Evolutionary conservation across 345 rosid species (phyloP).

Genomic region (Aegle marmelos): DNA sequence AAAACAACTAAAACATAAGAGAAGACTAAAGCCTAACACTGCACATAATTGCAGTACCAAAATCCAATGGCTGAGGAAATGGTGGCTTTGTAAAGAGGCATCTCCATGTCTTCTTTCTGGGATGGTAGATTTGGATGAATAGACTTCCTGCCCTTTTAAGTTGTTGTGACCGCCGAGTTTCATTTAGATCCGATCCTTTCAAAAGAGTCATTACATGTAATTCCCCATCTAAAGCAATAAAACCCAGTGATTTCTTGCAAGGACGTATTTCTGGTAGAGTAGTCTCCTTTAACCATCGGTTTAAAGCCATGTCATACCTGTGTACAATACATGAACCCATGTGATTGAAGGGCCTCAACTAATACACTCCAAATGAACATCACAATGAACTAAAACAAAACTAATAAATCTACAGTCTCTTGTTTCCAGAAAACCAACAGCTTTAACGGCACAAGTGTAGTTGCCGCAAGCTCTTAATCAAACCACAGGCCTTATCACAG

Average conservation of each 20-base stretch:
- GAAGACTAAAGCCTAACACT: conserved; percentile 46
- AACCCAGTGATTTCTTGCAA: conserved; percentile 47
- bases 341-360: background rate
- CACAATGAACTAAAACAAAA: background rate
- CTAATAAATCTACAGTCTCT: background rate
- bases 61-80: conserved; percentile 49
- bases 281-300: conserved; percentile 66
- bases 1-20: background rate
- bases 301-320: conserved; percentile 64
- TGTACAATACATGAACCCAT: background rate
- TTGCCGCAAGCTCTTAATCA: background rate
- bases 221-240: conserved; percentile 62
- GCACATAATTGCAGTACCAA: conserved; percentile 65
- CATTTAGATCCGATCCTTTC: conserved; percentile 45
- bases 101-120: conserved; percentile 75
- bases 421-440: background rate
- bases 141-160: conserved; percentile 51
- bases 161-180: conserved; percentile 39
- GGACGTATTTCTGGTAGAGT: conserved; percentile 54
- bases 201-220: conserved; percentile 55
- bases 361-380: background rate
- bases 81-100: conserved; percentile 50
- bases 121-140: conserved; percentile 67
- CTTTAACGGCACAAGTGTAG: background rate
- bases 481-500: background rate